phyloP scores from a whole-genome alignment of 2,329 filamentous ascomycete species.

The Fusarium circinatum region DNA sequence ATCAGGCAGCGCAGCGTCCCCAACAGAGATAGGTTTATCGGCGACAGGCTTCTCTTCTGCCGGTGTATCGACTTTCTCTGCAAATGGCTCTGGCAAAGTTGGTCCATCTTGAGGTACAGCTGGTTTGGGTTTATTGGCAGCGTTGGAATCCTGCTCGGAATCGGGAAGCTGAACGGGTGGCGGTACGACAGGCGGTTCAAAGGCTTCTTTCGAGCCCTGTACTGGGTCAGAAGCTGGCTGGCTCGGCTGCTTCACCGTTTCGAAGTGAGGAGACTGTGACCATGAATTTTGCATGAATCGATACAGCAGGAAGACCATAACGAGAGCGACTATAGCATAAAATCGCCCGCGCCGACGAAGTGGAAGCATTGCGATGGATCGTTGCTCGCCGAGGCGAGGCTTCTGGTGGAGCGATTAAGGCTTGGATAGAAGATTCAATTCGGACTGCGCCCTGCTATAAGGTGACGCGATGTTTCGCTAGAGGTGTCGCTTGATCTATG shows the following conservation, averaged over 20 bases:
- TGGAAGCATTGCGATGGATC: slow-evolving; percentile 56
- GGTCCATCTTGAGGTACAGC: slow-evolving; percentile 10
- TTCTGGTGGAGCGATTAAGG: slow-evolving; percentile 17
- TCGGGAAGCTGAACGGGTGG: slow-evolving; percentile 28
- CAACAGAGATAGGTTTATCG: slow-evolving; percentile 8
- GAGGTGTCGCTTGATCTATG: slow-evolving; percentile 5
- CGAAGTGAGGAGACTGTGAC: slow-evolving; percentile 40
- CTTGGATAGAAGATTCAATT: background rate
- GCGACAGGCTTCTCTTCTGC: slow-evolving; percentile 12
- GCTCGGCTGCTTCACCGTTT: slow-evolving; percentile 15
- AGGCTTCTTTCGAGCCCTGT: slow-evolving; percentile 27
- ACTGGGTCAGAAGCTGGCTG: slow-evolving; percentile 16
- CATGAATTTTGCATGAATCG: slow-evolving; percentile 58
- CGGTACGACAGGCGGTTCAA: slow-evolving; percentile 29
- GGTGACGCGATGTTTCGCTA: background rate
- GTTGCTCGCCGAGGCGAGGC: slow-evolving; percentile 43
- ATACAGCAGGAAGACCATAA: slow-evolving; percentile 66
- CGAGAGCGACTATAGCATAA: slow-evolving; percentile 65
- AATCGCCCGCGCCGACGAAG: slow-evolving; percentile 69
- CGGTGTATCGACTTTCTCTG: slow-evolving; percentile 4
- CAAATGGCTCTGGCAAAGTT: background rate
- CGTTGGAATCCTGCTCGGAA: slow-evolving; percentile 17
- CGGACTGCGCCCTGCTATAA: background rate
- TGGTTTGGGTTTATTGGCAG: slow-evolving; percentile 20
- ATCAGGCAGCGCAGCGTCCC: slow-evolving; percentile 8